Evolutionary conservation across 139 green algal species (phyloP), one percentile per base, ranked within the genome.

Genomic region (Monoraphidium neglectum): DNA sequence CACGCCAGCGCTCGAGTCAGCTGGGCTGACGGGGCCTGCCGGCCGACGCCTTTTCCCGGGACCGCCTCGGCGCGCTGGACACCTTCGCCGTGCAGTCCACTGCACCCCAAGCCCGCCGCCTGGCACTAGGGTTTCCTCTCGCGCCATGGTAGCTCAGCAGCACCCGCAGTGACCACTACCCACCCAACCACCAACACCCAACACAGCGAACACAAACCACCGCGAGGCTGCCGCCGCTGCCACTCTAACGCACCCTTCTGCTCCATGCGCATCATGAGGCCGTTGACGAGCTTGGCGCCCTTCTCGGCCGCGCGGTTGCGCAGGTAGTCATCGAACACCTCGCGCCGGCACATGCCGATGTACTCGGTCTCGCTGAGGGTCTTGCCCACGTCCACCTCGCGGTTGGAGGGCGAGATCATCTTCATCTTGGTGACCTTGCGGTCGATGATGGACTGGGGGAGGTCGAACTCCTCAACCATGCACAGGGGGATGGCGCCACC

Each of bases 351-450:
- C 95, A 99, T 99, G 77, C 96, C 96, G 74, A 99, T 99, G 91
- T 97, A 99, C 89, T 99, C 96, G 40, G 90, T 95, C 72, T 98
- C 92, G 77, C 84, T 93, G 40, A 99, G 92, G 0, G 96, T 99
- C 90, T 96, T 97, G 76, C 96, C 96, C 1, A 99, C 96, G 71
- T 99, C 96, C 4, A 99, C 96, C 80, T 98, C 95, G 26, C 94
- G 84, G 89, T 99, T 99, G 81, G 93, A 98, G 36, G 96, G 96
- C 2, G 92, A 98, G 77, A 99, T 99, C 96, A 99, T 99, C 90
- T 99, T 99, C 96, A 99, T 99, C 93, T 99, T 99, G 70, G 94
- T 99, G 49, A 99, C 96, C 68, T 92, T 92, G 64, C 94, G 87
- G 83, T 98, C 94, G 37, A 98, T 97, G 83, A 98, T 98, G 84